Percentiles rank a stretch among this genome's conserved stretches.
phyloP scores from a whole-genome alignment of 1,284 basidiomycete genomes.

The Hymenochaete sp. region DNA sequence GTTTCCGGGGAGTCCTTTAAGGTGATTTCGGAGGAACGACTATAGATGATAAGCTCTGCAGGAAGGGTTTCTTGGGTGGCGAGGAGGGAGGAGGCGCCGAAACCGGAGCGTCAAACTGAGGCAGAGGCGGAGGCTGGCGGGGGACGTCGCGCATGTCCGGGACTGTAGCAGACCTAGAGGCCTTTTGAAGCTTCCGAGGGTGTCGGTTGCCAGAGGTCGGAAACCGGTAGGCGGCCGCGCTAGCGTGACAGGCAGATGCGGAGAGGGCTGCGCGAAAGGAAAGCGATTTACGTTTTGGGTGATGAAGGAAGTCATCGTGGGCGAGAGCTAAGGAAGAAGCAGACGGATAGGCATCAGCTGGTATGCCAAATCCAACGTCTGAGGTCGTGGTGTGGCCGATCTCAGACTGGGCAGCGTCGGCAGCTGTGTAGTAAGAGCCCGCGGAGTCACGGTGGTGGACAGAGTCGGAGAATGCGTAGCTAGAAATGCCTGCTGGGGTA shows the following conservation, averaged over 20 bases:
- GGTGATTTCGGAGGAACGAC: slow-evolving; percentile 1
- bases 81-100: too few relatives aligned
- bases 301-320: not conserved
- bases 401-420: slow-evolving; percentile 9
- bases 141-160: too few relatives aligned
- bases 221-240: slow-evolving; percentile 7
- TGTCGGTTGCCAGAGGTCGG: slow-evolving; percentile 7
- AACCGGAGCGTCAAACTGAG: too few relatives aligned
- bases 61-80: not conserved
- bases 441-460: too few relatives aligned
- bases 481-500: too few relatives aligned
- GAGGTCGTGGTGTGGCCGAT: too few relatives aligned
- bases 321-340: slow-evolving; percentile 2
- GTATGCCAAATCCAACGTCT: too few relatives aligned
- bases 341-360: too few relatives aligned
- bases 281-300: not conserved
- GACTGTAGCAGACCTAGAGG: slow-evolving; percentile 2
- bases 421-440: slow-evolving; percentile 3
- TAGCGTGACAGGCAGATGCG: slow-evolving; percentile 7
- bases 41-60: not conserved
- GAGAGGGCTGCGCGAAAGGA: slow-evolving; percentile 2
- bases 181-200: slow-evolving; percentile 17
- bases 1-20: slow-evolving; percentile 10
- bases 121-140: too few relatives aligned
- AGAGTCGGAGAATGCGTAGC: too few relatives aligned